Evolutionary conservation across 768 basidiomycete genomes (phyloP).

Genomic region (Xerocomellus intermedius): DNA sequence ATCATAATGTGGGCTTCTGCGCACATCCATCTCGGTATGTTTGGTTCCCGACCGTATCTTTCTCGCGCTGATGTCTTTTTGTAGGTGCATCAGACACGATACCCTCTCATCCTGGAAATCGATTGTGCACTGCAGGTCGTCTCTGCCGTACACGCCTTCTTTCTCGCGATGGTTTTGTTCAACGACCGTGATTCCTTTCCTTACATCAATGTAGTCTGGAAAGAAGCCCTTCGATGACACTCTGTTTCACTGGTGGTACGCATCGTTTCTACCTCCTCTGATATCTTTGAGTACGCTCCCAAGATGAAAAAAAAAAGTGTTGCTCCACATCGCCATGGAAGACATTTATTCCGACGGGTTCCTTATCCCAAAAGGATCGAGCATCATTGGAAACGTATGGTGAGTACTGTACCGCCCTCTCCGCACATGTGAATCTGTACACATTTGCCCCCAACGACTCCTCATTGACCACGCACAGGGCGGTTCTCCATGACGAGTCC

Average conservation of each 20-base stretch:
- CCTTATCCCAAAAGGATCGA: constrained; percentile 25
- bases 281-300: neutral
- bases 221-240: constrained; percentile 27
- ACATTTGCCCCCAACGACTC: neutral
- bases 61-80: neutral
- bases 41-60: accelerated
- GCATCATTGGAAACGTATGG: constrained; percentile 24
- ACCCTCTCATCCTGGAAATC: constrained; percentile 15
- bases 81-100: neutral
- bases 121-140: constrained; percentile 24
- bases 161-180: constrained; percentile 26
- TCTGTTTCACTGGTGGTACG: constrained; percentile 7
- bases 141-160: constrained; percentile 21
- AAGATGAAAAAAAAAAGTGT: neutral
- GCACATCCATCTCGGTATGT: constrained; percentile 10
- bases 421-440: neutral
- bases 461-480: constrained; percentile 28
- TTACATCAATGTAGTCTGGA: constrained; percentile 25
- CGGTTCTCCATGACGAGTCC: too few species aligned
- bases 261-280: constrained; percentile 24
- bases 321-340: constrained; percentile 18
- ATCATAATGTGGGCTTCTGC: constrained; percentile 18
- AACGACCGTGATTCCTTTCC: constrained; percentile 24
- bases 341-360: constrained; percentile 17
- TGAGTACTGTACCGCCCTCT: constrained; percentile 6